Evolutionary conservation across 2,329 filamentous ascomycete species (phyloP), one percentile per base, ranked within the genome.

Genomic region (Hypoxylon rubiginosum): DNA sequence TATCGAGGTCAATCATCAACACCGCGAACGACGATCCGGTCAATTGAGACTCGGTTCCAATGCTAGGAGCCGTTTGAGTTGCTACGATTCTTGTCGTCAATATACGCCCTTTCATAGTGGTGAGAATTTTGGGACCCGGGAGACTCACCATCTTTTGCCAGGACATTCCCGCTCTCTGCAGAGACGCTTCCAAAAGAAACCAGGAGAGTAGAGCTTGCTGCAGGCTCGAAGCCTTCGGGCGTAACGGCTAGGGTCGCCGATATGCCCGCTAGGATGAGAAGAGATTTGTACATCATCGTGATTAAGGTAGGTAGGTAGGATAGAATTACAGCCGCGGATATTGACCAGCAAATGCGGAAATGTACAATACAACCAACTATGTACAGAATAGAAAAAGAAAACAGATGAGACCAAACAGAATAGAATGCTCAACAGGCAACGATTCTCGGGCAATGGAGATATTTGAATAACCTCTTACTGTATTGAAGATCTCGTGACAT

Each of bases 1-100:
- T 86, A 68, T 84, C 84, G 5, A 85, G 77, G 63, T 82, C 80
- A 50, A 82, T 74, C 81, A 82, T 82, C 62, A 82, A 57, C 32
- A 82, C 73, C 13, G 79, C 78, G 67, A 79, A 83, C 3, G 79
- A 81, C 54, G 76, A 76, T 53, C 82, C 82, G 17, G 73, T 75
- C n/a, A 83, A 74, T 50, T 73, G 75, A 65, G 74, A 73, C 45
- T 72, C 67, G 7, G 81, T 82, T 49, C 75, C 80, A 34, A 82
- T 66, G 24, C 67, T 76, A 17, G 81, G 81, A 41, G 75, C 69
- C 39, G 66, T 72, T 66, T 76, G 70, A 8, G 79, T 79, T 55
- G 71, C 81, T 66, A 30, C 21, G 34, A 43, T 21, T 17, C 30
- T 34, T 52, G 30, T 71, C 41, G 34, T 71, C 41, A 71, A 69